Conservation (phyloP, 345 rosid genomes). For the Citropsis articulata region DNA sequence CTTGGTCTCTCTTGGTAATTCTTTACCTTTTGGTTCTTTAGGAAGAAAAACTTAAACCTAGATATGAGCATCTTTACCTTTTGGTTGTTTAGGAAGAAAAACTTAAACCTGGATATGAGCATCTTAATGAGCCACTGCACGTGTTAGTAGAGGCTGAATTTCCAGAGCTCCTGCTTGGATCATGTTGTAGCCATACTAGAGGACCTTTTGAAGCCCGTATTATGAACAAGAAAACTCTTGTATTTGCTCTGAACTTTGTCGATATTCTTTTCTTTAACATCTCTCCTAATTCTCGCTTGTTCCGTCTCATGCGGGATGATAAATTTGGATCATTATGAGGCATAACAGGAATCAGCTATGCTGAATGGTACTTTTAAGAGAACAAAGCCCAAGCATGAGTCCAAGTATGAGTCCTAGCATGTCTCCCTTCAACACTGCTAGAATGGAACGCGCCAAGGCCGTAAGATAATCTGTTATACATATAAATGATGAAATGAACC, state of each 20-base stretch:
- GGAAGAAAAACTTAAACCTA: slow-evolving; percentile 92
- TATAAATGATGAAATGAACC: no score
- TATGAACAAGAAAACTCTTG: slow-evolving; percentile 20
- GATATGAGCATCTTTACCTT: slow-evolving; percentile 97
- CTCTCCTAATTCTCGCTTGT: not conserved
- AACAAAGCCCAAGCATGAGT: slow-evolving; percentile 81
- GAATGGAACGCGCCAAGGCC: slow-evolving; percentile 87
- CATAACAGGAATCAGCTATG: slow-evolving; percentile 83
- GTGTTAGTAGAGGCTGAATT: slow-evolving; percentile 89
- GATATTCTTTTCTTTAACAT: not conserved
- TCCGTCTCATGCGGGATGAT: slow-evolving; percentile 55
- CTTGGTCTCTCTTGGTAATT: slow-evolving; percentile 7
- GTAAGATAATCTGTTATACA: slow-evolving; percentile 40
- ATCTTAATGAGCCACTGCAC: slow-evolving; percentile 82
- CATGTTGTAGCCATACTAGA: slow-evolving; percentile 68
- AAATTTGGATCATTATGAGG: slow-evolving; percentile 79
- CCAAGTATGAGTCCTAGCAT: slow-evolving; percentile 82
- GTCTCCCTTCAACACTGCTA: slow-evolving; percentile 75
- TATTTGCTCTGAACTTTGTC: not conserved
- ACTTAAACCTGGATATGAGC: no score
- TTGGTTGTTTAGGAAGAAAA: no score
- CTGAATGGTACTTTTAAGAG: slow-evolving; percentile 81
- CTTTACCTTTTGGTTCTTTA: slow-evolving; percentile 13
- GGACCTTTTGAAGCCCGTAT: slow-evolving; percentile 78
- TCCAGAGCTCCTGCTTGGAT: slow-evolving; percentile 67